Base-by-base conservation (phyloP, 306 rosid species). In the Vachellia pachyceras region DNA sequence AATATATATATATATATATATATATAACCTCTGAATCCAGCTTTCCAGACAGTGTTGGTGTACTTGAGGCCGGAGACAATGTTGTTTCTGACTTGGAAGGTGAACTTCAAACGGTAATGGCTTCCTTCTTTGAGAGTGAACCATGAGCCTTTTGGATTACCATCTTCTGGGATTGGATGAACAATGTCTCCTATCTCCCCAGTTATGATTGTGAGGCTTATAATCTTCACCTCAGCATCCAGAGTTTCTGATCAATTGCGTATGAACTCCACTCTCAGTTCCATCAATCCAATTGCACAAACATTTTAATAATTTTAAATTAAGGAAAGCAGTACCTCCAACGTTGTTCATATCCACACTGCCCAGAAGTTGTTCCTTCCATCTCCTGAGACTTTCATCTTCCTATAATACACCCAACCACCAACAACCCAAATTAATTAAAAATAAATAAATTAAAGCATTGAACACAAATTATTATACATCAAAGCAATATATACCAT, bases 351-450 rank as follows among this genome's bases (percentile, higher is more conserved):
- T 85, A 65, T 95, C 97, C 47, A 95, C 95, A 81, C 89, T 85
- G 83, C 99, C 97, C 82, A 95, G 95, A 85, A 95, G 97, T 86
- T 95, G 99, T 72, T 95, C 99, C 89, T 93, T 95, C 99, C 99
- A 95, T 85, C 91, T 88, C 88, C 93, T 85, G 72, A 95, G 82
- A 87, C 99, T 95, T 83, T 93, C 97, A 68, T 95, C 99, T 77
- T 95, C 97, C 97, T 93, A 79, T n/a, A n/a, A n/a, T n/a, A n/a
- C n/a, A n/a, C n/a, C n/a, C 47, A 63, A 20, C 44, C 74, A 41
- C 89, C n/a, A n/a, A n/a, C n/a, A n/a, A n/a, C n/a, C n/a, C n/a
- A 73, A 85, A 33, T 2, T 5, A 37, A 37, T 11, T 49, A 66
- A 47, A 45, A 49, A 67, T n/a, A 37, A 22, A n/a, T n/a, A n/a